These are phyloP conservation scores for Hordeum pubiflorum DNA, from an alignment of 202 grass and related monocot genomes.

Conservation along the genomic window DNA sequence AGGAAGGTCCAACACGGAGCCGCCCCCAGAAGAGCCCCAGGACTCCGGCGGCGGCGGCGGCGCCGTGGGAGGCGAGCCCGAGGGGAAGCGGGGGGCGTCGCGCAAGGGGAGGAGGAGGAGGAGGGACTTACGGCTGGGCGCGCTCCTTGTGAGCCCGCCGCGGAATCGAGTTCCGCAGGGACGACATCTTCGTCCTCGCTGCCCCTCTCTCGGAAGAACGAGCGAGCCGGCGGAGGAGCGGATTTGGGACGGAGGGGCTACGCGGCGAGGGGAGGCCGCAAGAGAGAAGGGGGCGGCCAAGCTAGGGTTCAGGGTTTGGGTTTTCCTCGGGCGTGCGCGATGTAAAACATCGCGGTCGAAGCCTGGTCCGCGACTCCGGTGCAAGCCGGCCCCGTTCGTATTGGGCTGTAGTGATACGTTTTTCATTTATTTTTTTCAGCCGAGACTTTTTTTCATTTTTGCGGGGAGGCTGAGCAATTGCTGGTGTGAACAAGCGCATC, in stretches of 20 bases:
- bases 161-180: constrained; percentile 79
- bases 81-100: background rate
- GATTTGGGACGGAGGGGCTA: background rate
- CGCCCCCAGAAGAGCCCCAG: background rate
- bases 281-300: background rate
- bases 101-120: background rate
- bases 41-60: background rate
- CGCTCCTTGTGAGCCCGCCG: constrained; percentile 89
- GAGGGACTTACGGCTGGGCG: constrained; percentile 69
- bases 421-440: too few relatives aligned
- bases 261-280: background rate
- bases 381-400: too few relatives aligned
- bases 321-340: background rate
- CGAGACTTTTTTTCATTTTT: too few relatives aligned
- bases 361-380: background rate
- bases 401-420: background rate
- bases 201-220: background rate
- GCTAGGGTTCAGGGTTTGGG: constrained; percentile 30
- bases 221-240: background rate
- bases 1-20: background rate
- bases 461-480: too few relatives aligned
- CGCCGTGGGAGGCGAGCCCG: background rate
- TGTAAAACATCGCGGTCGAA: background rate
- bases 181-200: constrained; percentile 49
- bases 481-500: too few relatives aligned